phyloP scores from a whole-genome alignment of 345 rosid genomes.

The Eucalyptus pauciflora region DNA sequence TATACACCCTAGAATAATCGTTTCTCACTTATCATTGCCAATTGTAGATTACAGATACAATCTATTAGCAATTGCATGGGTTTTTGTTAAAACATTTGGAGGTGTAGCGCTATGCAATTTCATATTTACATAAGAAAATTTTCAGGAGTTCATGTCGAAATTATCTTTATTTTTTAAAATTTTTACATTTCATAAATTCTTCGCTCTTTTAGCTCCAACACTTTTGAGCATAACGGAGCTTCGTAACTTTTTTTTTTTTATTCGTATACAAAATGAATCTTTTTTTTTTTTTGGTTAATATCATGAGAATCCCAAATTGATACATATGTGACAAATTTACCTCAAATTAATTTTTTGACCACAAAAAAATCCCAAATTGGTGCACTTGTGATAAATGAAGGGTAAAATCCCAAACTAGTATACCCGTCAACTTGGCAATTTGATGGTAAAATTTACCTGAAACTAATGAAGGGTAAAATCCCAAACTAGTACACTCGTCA shows the following conservation, averaged over 20 bases:
- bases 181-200: not conserved
- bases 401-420: too few species aligned
- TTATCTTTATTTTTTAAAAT: not conserved
- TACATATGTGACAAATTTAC: too few species aligned
- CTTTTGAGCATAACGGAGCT: not conserved
- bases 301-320: too few species aligned
- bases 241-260: not conserved
- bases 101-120: not conserved
- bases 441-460: fast-evolving
- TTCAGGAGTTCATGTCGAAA: not conserved
- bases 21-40: not conserved
- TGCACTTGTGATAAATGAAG: too few species aligned
- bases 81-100: not conserved
- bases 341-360: fast-evolving
- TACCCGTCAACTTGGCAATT: fast-evolving
- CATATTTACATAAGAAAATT: not conserved
- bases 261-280: not conserved
- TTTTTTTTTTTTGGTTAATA: not conserved
- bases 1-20: too few species aligned
- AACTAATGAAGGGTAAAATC: too few species aligned
- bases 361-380: too few species aligned
- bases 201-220: not conserved
- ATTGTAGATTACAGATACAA: not conserved
- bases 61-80: not conserved
- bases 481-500: too few species aligned